phyloP scores from a whole-genome alignment of 164 flowering plant genomes.

The Tetracentron sinense region DNA sequence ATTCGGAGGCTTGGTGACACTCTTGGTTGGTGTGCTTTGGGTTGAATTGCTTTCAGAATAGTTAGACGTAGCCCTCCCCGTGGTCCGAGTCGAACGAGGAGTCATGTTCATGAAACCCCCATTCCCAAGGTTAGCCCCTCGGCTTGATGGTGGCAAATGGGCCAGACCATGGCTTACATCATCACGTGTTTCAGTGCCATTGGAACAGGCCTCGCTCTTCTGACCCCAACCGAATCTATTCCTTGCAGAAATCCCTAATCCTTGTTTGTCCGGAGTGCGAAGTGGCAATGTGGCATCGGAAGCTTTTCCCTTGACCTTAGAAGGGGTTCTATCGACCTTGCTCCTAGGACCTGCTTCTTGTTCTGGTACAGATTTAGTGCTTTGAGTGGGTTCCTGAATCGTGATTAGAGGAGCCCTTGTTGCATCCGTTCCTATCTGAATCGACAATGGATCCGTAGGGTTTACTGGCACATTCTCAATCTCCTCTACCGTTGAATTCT shows the following conservation, averaged over 20 bases:
- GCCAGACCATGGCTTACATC: constrained; percentile 14
- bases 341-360: constrained; percentile 35
- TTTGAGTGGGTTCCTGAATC: constrained; percentile 52
- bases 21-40: constrained; percentile 85
- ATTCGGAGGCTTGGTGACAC: constrained; percentile 76
- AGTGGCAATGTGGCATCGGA: constrained; percentile 36
- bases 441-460: constrained; percentile 25
- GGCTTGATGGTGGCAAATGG: constrained; percentile 17
- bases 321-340: constrained; percentile 65
- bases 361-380: constrained; percentile 32
- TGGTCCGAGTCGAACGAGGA: constrained; percentile 45
- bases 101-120: constrained; percentile 41
- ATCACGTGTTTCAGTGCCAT: constrained; percentile 24
- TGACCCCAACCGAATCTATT: constrained; percentile 69
- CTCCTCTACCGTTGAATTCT: constrained; percentile 44
- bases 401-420: constrained; percentile 57
- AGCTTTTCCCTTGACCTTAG: constrained; percentile 40
- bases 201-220: constrained; percentile 36
- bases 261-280: constrained; percentile 74
- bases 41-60: constrained; percentile 64
- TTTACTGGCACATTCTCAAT: constrained; percentile 69
- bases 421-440: constrained; percentile 24
- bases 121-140: constrained; percentile 27
- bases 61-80: constrained; percentile 36
- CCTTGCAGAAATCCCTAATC: constrained; percentile 29